phyloP scores from a whole-genome alignment of 495 filamentous ascomycete species.

The Penicillium paxilli region DNA sequence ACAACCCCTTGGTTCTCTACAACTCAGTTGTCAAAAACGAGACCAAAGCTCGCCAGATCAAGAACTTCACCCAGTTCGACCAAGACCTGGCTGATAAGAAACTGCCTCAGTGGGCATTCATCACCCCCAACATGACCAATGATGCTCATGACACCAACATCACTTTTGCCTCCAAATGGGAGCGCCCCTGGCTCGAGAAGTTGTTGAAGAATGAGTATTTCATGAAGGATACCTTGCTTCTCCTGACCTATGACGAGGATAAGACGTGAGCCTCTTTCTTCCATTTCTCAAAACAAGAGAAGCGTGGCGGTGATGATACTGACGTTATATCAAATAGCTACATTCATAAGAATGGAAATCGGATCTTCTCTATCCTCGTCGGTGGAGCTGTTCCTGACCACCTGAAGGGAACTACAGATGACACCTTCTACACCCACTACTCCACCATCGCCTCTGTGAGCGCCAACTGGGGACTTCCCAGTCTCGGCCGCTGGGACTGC shows the following conservation, averaged over 20 bases:
- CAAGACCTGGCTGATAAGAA: constrained; percentile 53
- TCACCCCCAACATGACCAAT: constrained; percentile 75
- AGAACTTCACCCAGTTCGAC: constrained; percentile 65
- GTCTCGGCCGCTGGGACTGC: constrained; percentile 69
- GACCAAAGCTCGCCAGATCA: constrained; percentile 57
- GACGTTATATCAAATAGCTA: not conserved
- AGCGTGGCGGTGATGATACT: not conserved
- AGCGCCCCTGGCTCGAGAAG: constrained; percentile 56
- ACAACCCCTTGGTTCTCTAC: constrained; percentile 65
- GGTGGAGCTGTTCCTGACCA: constrained; percentile 60
- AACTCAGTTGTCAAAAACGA: constrained; percentile 55
- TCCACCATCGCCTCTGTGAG: constrained; percentile 63
- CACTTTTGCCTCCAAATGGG: constrained; percentile 58
- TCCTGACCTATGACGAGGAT: constrained; percentile 65
- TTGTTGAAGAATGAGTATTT: constrained; percentile 65
- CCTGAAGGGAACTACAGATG: constrained; percentile 61
- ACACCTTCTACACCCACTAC: constrained; percentile 74
- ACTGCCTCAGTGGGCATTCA: constrained; percentile 72
- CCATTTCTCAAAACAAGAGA: not conserved
- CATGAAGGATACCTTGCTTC: constrained; percentile 50
- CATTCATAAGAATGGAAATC: constrained; percentile 5
- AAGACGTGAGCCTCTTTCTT: constrained; percentile 42
- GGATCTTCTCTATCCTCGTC: constrained; percentile 51
- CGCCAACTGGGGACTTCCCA: constrained; percentile 68
- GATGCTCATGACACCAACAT: constrained; percentile 72